Evolutionary conservation across 352 stramenopile species (phyloP), one percentile per base, ranked within the genome.

Genomic region (Globisporangium middletonii): DNA sequence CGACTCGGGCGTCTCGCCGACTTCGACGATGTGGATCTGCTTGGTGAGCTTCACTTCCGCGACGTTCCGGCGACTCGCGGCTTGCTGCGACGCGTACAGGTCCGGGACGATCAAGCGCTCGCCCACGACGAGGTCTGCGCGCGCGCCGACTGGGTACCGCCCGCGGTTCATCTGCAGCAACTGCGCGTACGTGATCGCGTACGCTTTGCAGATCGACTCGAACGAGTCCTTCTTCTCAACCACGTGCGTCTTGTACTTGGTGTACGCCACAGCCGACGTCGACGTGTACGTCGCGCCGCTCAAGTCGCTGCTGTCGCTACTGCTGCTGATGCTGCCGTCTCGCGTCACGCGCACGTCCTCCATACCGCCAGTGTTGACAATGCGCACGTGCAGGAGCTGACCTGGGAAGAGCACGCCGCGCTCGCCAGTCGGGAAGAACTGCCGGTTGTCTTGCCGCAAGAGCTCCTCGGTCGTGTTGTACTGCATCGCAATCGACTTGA

Each of bases 391-490:
- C 44, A 94, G 71, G 69, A 92, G 63, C 49, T 90, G 80, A 3
- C 84, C 84, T 0, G 84, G 67, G 48, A 74, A 82, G 44, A 94
- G 54, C 28, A 72, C 62, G 30, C 80, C 84, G 51, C 81, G 79
- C 58, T 94, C 83, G 45, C 84, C 84, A 18, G 72, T 69, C 27
- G 84, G 84, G 61, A 94, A 94, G 57, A 82, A 86, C 42, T 79
- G 69, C 33, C 84, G 84, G 57, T 94, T 94, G 65, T 91, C 83
- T 49, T 84, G 76, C 13, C 84, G 84, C 49, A 94, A 65, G n/a
- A 83, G 57, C 66, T 88, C 76, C 51, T 90, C 79, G 23, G 68
- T 88, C 46, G 83, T 92, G 65, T 94, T 92, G 73, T 92, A 94
- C 41, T 84, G 71, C 60, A 56, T 57, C 33, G 83, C 80, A 48